These are phyloP conservation scores for Crassisporium funariophilum DNA, from an alignment of 768 basidiomycete genomes.

Conservation along the genomic window DNA sequence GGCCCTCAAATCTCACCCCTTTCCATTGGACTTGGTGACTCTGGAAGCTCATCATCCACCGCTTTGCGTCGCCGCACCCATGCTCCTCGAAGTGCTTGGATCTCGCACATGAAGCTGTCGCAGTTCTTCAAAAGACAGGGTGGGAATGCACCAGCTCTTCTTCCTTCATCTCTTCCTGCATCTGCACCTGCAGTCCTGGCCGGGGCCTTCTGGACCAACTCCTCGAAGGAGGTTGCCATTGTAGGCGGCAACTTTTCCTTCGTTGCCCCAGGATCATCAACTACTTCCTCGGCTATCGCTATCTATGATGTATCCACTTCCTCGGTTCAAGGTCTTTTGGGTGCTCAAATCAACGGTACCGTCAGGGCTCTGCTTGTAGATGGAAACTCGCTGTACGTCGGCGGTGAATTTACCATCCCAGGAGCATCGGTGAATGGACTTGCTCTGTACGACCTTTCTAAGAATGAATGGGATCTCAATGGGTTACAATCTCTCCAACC, in stretches of 20 bases:
- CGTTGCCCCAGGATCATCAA: constrained; percentile 37
- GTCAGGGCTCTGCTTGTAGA: constrained; percentile 78
- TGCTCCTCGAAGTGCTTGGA: constrained; percentile 46
- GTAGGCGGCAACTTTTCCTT: constrained; percentile 92
- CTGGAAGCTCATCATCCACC: constrained; percentile 30
- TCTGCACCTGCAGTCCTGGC: constrained; percentile 82
- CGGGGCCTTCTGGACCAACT: constrained; percentile 90
- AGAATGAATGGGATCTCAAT: constrained; percentile 61
- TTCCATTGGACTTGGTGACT: constrained; percentile 51
- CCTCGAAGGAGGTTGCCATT: constrained; percentile 63
- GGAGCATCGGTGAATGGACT: constrained; percentile 67
- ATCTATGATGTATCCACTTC: constrained; percentile 65
- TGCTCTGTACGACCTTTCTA: constrained; percentile 75
- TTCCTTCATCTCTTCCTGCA: constrained; percentile 58
- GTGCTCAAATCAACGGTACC: constrained; percentile 69
- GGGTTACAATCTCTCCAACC: constrained; percentile 64
- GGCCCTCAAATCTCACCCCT: constrained; percentile 66
- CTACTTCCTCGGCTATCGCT: constrained; percentile 57
- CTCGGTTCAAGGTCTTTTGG: constrained; percentile 54
- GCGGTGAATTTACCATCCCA: constrained; percentile 76
- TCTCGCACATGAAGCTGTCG: constrained; percentile 47
- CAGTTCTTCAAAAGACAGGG: constrained; percentile 56
- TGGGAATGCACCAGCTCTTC: constrained; percentile 39
- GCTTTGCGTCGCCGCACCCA: constrained; percentile 38
- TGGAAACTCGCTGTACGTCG: constrained; percentile 72